Conservation (phyloP, 2,329 filamentous ascomycete species). For the Ophiocordyceps sinensis region DNA sequence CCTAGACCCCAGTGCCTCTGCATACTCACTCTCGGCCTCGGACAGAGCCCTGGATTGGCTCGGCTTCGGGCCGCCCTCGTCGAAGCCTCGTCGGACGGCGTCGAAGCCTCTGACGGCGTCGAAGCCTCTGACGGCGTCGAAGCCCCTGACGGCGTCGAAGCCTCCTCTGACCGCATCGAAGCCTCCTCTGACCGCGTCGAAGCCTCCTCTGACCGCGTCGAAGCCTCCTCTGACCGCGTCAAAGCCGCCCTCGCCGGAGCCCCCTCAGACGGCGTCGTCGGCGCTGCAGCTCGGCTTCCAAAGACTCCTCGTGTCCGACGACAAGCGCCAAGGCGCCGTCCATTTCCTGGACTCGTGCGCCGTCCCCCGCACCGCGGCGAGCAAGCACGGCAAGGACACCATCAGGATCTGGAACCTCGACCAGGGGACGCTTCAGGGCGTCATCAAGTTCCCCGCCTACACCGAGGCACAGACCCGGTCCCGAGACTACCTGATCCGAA, state of each 20-base stretch:
- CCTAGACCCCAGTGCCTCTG: not conserved
- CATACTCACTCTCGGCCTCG: not conserved
- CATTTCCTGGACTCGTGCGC: slow-evolving; percentile 22
- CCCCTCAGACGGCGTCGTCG: too few relatives aligned
- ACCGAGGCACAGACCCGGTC: slow-evolving; percentile 22
- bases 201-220: too few relatives aligned
- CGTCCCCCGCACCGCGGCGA: slow-evolving; percentile 18
- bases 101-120: too few relatives aligned
- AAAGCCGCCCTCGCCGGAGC: too few relatives aligned
- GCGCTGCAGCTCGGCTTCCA: slow-evolving; percentile 3
- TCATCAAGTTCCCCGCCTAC: slow-evolving; percentile 24
- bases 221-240: too few relatives aligned
- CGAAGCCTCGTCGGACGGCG: too few relatives aligned
- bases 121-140: too few relatives aligned
- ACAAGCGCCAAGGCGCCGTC: slow-evolving; percentile 17
- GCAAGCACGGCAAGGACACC: slow-evolving; percentile 44
- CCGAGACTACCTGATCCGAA: slow-evolving; percentile 27
- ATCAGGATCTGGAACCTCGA: slow-evolving; percentile 84
- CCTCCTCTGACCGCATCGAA: too few relatives aligned
- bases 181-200: too few relatives aligned
- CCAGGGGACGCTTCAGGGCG: slow-evolving; percentile 56
- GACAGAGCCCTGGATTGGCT: not conserved
- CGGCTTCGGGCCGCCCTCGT: not conserved
- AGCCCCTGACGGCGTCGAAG: too few relatives aligned
- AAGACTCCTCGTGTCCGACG: slow-evolving; percentile 10